These are phyloP conservation scores for Chrysoporthe puriensis DNA, from an alignment of 2,329 filamentous ascomycete genomes.

Conservation along the genomic window DNA sequence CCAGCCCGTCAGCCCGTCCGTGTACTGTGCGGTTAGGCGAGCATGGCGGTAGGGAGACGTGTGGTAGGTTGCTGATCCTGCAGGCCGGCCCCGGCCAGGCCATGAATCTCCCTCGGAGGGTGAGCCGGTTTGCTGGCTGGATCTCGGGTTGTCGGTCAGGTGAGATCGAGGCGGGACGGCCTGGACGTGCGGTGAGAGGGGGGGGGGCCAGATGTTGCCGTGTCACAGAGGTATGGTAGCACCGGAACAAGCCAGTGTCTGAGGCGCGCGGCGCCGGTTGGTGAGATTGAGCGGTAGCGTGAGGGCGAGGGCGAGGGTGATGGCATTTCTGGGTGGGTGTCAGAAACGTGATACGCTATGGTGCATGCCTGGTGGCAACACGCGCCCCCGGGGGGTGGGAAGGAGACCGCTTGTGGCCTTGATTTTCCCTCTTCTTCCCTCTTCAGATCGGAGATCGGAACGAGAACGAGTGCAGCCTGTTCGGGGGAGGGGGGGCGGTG, in stretches of 20 bases:
- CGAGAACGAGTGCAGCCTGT: too few relatives aligned
- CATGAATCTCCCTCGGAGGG: slow-evolving; percentile 4
- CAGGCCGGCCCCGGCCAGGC: not conserved
- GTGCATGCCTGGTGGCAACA: too few relatives aligned
- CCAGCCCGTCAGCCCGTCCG: not conserved
- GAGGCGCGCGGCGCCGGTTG: not conserved
- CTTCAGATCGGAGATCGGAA: too few relatives aligned
- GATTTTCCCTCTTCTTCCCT: too few relatives aligned
- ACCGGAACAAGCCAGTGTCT: not conserved
- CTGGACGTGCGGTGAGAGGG: slow-evolving; percentile 11
- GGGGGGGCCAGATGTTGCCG: not conserved
- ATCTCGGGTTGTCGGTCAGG: slow-evolving; percentile 1
- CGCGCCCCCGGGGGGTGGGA: too few relatives aligned
- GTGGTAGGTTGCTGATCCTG: not conserved
- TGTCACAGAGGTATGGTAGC: not conserved
- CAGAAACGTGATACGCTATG: slow-evolving; percentile 4
- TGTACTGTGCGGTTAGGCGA: too few relatives aligned
- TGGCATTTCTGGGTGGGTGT: slow-evolving; percentile 9
- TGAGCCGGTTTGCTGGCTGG: slow-evolving; percentile 2
- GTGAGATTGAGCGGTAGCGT: too few relatives aligned
- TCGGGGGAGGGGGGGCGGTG: too few relatives aligned
- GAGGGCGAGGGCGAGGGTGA: not conserved
- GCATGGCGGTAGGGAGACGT: not conserved
- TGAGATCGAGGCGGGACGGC: slow-evolving; percentile 11
- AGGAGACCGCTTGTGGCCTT: too few relatives aligned